Evolutionary conservation across 2,329 filamentous ascomycete genomes (phyloP), one percentile per base, ranked within the genome.

Genomic region (Aureobasidium subglaciale): DNA sequence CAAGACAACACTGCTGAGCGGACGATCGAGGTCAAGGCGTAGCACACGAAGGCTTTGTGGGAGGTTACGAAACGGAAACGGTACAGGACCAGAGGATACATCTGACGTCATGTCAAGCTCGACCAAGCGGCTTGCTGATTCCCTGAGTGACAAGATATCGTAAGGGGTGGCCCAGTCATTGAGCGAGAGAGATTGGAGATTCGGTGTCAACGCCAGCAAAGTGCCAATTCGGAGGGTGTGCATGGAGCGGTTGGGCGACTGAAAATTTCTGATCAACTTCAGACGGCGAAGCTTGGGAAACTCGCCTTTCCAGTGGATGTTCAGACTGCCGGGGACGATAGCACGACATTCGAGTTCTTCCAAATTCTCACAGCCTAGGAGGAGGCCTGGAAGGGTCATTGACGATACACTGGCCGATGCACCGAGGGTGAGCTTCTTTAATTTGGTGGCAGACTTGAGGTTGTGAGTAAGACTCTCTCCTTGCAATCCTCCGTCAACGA

Each of bases 401-500:
- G 37, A 24, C 5, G 50, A 46, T 20, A 55, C 42, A 41, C 24
- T 16, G 40, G 43, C 41, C 16, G 32, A 40, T 13, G 15, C 2
- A 13, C 52, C 25, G 22, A 55, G 35, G 32, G 34, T 49, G 11
- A 60, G 54, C 15, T 41, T 58, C 7, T 50, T 49, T n/a, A 58
- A 22, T 11, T 52, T 38, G 13, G 56, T 56, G 8, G 59, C 59
- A n/a, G 40, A 41, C 16, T 57, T 32, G 18, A 60, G 38, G 7
- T 54, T 43, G 27, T 54, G 37, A 0, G 29, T 22, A 34, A 54
- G 50, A 32, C 41, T 43, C 5, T 49, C 53, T 42, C 55, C 30
- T 54, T 54, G 30, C 27, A 56, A 37, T 6, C 48, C 49, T 9
- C 45, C 37, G 53, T 60, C 56, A n/a, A 68, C 38, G 30, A 73